Evolutionary conservation across 257 asterid genomes (phyloP).

Genomic region (Plantago major): DNA sequence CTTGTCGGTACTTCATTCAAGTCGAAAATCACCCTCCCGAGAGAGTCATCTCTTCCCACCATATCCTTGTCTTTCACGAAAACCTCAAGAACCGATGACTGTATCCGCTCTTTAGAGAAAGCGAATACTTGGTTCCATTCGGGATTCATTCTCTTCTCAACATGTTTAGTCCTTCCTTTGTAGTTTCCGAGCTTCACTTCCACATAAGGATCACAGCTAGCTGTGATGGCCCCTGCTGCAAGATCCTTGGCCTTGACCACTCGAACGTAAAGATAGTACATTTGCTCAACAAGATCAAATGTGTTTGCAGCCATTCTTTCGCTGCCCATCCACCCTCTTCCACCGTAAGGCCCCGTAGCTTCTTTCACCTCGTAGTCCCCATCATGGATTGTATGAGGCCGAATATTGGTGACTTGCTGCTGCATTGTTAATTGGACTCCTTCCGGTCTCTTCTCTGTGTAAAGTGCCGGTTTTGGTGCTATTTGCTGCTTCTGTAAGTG

Average conservation of each 20-base stretch:
- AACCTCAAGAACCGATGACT: constrained; percentile 22
- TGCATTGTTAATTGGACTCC: constrained; percentile 28
- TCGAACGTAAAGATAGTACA: constrained; percentile 20
- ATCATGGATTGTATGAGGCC: constrained; percentile 17
- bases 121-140: constrained; percentile 32
- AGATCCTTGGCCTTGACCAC: constrained; percentile 22
- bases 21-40: constrained; percentile 23
- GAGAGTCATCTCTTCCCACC: constrained; percentile 21
- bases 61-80: constrained; percentile 22
- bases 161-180: constrained; percentile 18
- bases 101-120: constrained; percentile 28
- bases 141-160: constrained; percentile 22
- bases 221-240: constrained; percentile 5
- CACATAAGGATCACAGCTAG: constrained; percentile 11
- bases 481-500: constrained; percentile 22
- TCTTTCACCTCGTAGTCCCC: constrained; percentile 42
- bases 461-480: constrained; percentile 28
- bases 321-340: constrained; percentile 14
- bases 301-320: constrained; percentile 14
- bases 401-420: constrained; percentile 28
- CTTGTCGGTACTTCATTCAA: constrained; percentile 23
- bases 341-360: constrained; percentile 9
- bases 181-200: constrained; percentile 23
- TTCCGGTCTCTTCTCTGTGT: constrained; percentile 29
- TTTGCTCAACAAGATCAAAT: constrained; percentile 24